These are phyloP conservation scores for Chenopodium album DNA, from an alignment of 148 eudicot species.

Conservation along the genomic window DNA sequence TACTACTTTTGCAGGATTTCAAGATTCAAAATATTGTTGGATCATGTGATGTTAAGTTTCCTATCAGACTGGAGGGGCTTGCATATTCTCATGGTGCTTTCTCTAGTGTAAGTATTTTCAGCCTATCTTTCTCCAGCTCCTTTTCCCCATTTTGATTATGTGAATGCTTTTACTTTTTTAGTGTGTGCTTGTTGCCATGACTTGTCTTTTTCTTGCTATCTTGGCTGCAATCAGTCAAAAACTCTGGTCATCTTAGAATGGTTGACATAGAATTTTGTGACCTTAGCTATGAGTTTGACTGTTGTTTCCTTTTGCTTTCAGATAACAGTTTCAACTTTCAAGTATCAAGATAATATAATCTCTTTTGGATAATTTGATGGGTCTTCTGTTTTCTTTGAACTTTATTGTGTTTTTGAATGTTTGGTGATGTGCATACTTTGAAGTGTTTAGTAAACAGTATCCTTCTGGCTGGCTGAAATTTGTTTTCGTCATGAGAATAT, in stretches of 20 bases:
- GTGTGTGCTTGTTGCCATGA: background rate
- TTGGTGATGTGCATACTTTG: too few relatives aligned
- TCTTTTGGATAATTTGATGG: background rate
- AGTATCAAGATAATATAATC: too few relatives aligned
- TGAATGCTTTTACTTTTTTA: background rate
- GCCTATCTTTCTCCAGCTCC: background rate
- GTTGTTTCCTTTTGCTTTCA: too few relatives aligned
- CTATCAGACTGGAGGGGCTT: conserved; percentile 82
- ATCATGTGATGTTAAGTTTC: conserved; percentile 87
- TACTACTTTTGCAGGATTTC: conserved; percentile 55
- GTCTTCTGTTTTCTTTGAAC: background rate
- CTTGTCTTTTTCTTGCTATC: background rate
- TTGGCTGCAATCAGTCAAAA: background rate
- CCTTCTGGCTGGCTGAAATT: too few relatives aligned
- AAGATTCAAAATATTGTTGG: conserved; percentile 88
- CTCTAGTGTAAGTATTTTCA: conserved; percentile 60
- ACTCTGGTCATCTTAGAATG: background rate
- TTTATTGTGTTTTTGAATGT: too few relatives aligned
- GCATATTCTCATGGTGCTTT: conserved; percentile 85
- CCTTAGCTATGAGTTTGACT: background rate
- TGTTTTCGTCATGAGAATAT: too few relatives aligned
- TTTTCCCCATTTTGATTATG: background rate
- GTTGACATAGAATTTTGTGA: background rate
- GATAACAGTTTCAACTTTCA: too few relatives aligned
- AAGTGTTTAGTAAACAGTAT: too few relatives aligned